Base-by-base conservation (phyloP, 352 stramenopile species). In the Globisporangium yorkense region DNA sequence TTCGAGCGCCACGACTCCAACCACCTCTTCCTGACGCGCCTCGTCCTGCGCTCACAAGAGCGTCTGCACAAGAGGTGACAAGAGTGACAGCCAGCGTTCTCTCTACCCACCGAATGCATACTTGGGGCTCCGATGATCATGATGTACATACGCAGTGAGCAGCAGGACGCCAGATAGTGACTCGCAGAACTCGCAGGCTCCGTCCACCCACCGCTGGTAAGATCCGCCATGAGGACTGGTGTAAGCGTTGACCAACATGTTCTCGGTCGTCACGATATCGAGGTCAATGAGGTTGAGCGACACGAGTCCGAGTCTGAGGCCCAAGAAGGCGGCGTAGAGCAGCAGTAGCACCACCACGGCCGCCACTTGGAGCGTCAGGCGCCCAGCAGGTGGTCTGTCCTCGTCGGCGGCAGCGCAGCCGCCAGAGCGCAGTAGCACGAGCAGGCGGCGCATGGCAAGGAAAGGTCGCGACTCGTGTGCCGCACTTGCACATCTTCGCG, bases 1-100 rank as follows among this genome's bases (percentile, higher is more conserved):
- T 71, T 99, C 97, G 7, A 99, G 70, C 13, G 97, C 99, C 40
- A 99, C 96, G 40, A 99, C 97, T 20, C 97, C 97, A 50, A 97
- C 87, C 1, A 99, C 72, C 61, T 94, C 86, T 51, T 98, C 96
- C 0, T 10, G 8, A 55, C 91, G 92, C 12, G 95, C 87, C 62
- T 98, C 94, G 39, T 59, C 71, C 55, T 91, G 40, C 12, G 40
- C 5, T 24, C 24, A 27, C 24, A 27, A 27, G 24, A 27, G 24
- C 24, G 24, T 27, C 24, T 27, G 24, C 24, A 27, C 24, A 27
- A 27, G 24, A 27, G 24, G 24, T 27, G 24, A 27, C 24, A 27
- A 27, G 24, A 27, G 24, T 27, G 24, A 27, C 24, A 27, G 24
- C 24, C 24, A 27, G 24, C 1, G 24, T 27, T 27, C 24, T 27